phyloP scores from a whole-genome alignment of 441 rosid species.

The Gossypium davidsonii region DNA sequence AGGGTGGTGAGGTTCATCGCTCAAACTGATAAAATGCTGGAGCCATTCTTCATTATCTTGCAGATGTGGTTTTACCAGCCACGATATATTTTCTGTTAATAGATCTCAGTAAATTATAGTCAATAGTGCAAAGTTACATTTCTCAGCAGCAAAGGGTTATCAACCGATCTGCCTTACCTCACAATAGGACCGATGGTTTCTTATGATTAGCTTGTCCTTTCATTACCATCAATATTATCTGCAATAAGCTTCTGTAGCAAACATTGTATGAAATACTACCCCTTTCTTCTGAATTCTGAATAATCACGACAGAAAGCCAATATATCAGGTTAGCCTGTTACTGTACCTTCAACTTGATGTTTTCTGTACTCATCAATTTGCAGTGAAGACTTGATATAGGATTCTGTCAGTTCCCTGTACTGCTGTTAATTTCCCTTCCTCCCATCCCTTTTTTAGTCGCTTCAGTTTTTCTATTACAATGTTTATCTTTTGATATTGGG shows the following conservation, averaged over 20 bases:
- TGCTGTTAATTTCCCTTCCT: neutral
- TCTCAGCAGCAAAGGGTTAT: conserved; percentile 17
- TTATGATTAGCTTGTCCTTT: conserved; percentile 2
- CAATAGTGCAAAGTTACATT: conserved; percentile 32
- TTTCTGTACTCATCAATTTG: neutral
- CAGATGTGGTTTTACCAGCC: conserved; percentile 20
- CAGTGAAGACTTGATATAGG: neutral
- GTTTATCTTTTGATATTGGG: conserved; percentile 16
- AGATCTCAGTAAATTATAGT: conserved; percentile 31
- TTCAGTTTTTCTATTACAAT: conserved; percentile 3
- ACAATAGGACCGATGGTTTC: conserved; percentile 19
- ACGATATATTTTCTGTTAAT: conserved; percentile 13
- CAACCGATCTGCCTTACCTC: conserved; percentile 27
- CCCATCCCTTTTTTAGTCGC: neutral
- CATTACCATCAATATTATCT: neutral
- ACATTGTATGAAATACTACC: neutral
- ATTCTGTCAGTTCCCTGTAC: too few relatives aligned
- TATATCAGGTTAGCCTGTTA: conserved; percentile 1
- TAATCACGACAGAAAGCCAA: conserved; percentile 23
- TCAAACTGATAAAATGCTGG: conserved; percentile 38
- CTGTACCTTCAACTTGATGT: conserved; percentile 7
- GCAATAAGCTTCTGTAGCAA: conserved; percentile 29
- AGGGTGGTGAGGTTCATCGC: conserved; percentile 53
- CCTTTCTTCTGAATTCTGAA: conserved; percentile 11
- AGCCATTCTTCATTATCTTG: conserved; percentile 16